phyloP scores from a whole-genome alignment of 2,329 filamentous ascomycete genomes.

The Apiospora saccharicola region DNA sequence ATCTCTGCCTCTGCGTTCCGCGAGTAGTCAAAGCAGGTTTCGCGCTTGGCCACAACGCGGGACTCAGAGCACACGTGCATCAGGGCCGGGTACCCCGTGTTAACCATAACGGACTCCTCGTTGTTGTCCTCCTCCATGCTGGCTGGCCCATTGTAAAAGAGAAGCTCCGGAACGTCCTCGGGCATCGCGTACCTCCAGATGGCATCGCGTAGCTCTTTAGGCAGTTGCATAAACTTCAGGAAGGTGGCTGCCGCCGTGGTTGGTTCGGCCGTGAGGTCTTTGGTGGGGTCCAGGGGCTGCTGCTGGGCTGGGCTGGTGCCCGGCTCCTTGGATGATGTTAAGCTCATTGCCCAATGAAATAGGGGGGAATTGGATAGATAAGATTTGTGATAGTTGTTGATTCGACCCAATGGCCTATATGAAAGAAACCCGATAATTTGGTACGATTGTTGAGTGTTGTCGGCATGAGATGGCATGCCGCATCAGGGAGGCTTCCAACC shows the following conservation, averaged over 20 bases:
- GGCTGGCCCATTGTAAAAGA: not conserved
- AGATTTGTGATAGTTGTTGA: not conserved
- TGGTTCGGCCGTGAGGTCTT: not conserved
- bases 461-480: not conserved
- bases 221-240: constrained; percentile 13
- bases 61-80: constrained; percentile 35
- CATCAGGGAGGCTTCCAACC: not conserved
- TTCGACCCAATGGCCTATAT: not conserved
- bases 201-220: constrained; percentile 20
- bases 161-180: constrained; percentile 21
- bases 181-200: constrained; percentile 22
- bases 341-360: not conserved
- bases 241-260: not conserved
- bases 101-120: constrained; percentile 28
- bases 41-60: constrained; percentile 28
- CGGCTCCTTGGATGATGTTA: not conserved
- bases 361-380: too few relatives aligned
- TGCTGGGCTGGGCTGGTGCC: not conserved
- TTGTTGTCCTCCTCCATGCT: not conserved
- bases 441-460: not conserved
- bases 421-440: not conserved
- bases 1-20: constrained; percentile 30
- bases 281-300: not conserved
- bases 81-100: constrained; percentile 31
- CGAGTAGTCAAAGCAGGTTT: constrained; percentile 31